Conservation (phyloP, 805 yeast species). For the Candida fluviatilis region DNA sequence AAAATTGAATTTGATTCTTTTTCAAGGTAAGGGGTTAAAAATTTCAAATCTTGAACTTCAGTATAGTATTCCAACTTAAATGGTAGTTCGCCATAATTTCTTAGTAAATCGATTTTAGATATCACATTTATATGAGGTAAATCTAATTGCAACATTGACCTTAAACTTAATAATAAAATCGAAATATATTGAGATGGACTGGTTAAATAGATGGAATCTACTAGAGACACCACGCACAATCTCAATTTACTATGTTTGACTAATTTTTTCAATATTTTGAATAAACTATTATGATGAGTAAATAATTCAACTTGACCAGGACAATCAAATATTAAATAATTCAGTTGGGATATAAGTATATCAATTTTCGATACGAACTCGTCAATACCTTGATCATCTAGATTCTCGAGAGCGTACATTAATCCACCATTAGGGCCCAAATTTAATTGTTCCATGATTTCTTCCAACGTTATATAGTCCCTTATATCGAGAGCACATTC, state of each 20-base stretch:
- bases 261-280: conserved; percentile 59
- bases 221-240: conserved; percentile 77
- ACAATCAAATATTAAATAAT: conserved; percentile 86
- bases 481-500: conserved; percentile 69
- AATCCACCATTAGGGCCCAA: conserved; percentile 91
- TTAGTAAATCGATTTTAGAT: conserved; percentile 81
- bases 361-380: conserved; percentile 82
- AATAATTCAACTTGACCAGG: conserved; percentile 97
- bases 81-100: conserved; percentile 75
- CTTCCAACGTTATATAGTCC: conserved; percentile 71
- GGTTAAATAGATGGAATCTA: conserved; percentile 78
- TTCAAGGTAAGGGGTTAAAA: conserved; percentile 63
- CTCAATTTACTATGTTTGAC: conserved; percentile 58
- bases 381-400: conserved; percentile 87
- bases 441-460: conserved; percentile 65
- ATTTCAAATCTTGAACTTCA: conserved; percentile 80
- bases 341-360: conserved; percentile 47
- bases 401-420: conserved; percentile 77
- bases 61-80: conserved; percentile 83
- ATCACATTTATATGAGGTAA: conserved; percentile 91
- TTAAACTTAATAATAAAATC: conserved; percentile 67
- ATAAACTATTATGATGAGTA: conserved; percentile 80
- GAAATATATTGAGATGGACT: conserved; percentile 89
- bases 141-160: conserved; percentile 91
- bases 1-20: conserved; percentile 66